Evolutionary conservation across 306 rosid genomes (phyloP), one percentile per base, ranked within the genome.

Genomic region (Fragaria iinumae): DNA sequence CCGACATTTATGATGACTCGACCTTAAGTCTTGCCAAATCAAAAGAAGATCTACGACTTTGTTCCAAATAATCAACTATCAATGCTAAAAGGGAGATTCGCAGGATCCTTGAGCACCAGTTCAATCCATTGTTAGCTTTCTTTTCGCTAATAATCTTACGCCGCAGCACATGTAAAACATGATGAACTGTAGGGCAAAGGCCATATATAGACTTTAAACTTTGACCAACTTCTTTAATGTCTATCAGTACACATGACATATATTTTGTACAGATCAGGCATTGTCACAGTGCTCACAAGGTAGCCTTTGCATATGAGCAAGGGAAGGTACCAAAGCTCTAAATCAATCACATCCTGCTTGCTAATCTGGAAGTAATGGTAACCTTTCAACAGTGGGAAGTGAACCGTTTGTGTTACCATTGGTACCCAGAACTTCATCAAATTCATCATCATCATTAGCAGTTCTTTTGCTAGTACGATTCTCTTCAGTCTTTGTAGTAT

Each of bases 321-420:
- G 10, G 9, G 38, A 73, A 38, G 11, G 41, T 17, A 65, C 43
- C 59, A 39, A 66, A 29, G 53, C 4, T 10, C 70, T 66, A 77
- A 18, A 36, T 32, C 66, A 48, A 41, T 47, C 63, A 48, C 44
- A 83, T 29, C 63, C 70, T 21, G 53, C 49, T 60, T 34, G 64
- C 82, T 88, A 92, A 45, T 90, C 92, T 8, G 96, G 96, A 62
- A 95, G 83, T n/a, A 92, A 70, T 38, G 96, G 97, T 83, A 91
- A 85, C 83, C 87, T 90, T 69, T 89, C 87, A 32, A 82, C 79
- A 38, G 27, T 43, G 81, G 53, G 49, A 36, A 71, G 65, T 53
- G 91, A 82, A 69, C 89, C 92, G 77, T 87, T 88, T n/a, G 67
- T 62, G 80, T 71, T 68, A 27, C 90, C 91, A 52, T 80, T 77